Base-by-base conservation (phyloP, 768 basidiomycete genomes). In the Naganishia onofrii region DNA sequence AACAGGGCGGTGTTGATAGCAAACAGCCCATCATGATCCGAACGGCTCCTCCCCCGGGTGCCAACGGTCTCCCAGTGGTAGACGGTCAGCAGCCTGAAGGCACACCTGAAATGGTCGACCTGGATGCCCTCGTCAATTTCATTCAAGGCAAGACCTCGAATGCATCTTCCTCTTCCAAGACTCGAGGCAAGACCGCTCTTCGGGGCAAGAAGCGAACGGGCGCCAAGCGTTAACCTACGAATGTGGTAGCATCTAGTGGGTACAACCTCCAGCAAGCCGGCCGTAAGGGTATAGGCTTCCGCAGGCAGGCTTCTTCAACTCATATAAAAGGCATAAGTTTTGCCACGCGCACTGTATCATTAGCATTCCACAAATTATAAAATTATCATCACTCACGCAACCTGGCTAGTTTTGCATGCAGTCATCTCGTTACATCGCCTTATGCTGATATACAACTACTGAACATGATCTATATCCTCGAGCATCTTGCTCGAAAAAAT, bases 91-190 rank as follows among this genome's bases (percentile, higher is more conserved):
- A 58, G 52, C 38, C 56, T 8, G 53, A 55, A 38, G 52, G 48
- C 29, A 28, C 38, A 7, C 32, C 68, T 12, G 81, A 77, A 13
- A 74, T 78, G 52, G 68, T 78, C 32, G 79, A 80, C 69, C 76
- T 83, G 32, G 83, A 83, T 38, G 82, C 81, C 31, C 75, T 83
- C 51, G 83, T 83, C 73, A 75, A 79, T 56, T 83, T 78, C 72
- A 82, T 83, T 68, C 76, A 81, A 64, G 81, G 82, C 46, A 68
- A 74, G 67, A 70, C 69, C 12, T 19, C 26, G 29, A 53, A 70
- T 28, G 56, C 68, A 19, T 38, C 71, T 1, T 58, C 70, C 17
- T 57, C 68, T 26, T 68, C 71, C 64, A 69, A 72, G 44, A 44
- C 44, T n/a, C 68, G 79, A 48, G 74, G 76, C 9, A 79, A 79